Percentiles rank a stretch among this genome's conserved stretches.
phyloP scores from a whole-genome alignment of 2,329 filamentous ascomycete species.

The Apiospora koreana region DNA sequence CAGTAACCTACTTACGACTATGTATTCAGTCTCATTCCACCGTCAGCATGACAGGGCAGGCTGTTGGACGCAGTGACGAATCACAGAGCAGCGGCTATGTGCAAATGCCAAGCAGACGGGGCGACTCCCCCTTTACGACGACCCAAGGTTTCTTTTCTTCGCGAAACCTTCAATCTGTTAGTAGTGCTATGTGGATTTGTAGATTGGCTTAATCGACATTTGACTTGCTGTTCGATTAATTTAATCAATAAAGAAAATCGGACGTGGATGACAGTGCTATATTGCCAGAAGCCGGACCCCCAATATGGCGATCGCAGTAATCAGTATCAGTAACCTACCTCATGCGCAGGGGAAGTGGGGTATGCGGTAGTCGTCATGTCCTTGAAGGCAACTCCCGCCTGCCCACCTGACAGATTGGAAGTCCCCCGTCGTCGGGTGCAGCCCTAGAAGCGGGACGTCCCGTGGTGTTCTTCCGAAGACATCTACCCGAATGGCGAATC shows the following conservation, averaged over 20 bases:
- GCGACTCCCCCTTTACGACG: neutral
- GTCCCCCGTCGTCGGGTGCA: neutral
- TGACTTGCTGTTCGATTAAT: neutral
- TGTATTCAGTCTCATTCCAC: neutral
- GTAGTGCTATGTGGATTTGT: neutral
- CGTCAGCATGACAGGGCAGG: neutral
- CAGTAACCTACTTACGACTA: no score
- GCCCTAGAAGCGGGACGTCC: neutral
- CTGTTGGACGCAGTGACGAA: neutral
- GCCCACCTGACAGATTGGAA: neutral
- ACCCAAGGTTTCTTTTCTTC: neutral
- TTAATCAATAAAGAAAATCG: neutral
- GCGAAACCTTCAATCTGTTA: neutral
- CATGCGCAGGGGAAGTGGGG: neutral
- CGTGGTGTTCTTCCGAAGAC: neutral
- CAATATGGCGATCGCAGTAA: no score
- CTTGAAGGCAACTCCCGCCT: neutral
- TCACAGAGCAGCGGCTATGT: neutral
- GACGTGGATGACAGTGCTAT: neutral
- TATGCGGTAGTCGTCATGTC: neutral
- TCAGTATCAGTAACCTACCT: neutral
- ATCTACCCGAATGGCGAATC: neutral
- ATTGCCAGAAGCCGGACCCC: no score
- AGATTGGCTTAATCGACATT: neutral
- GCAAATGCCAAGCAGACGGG: neutral